Evolutionary conservation across 2,329 filamentous ascomycete species (phyloP).

Genomic region (Aspergillus nomiae): DNA sequence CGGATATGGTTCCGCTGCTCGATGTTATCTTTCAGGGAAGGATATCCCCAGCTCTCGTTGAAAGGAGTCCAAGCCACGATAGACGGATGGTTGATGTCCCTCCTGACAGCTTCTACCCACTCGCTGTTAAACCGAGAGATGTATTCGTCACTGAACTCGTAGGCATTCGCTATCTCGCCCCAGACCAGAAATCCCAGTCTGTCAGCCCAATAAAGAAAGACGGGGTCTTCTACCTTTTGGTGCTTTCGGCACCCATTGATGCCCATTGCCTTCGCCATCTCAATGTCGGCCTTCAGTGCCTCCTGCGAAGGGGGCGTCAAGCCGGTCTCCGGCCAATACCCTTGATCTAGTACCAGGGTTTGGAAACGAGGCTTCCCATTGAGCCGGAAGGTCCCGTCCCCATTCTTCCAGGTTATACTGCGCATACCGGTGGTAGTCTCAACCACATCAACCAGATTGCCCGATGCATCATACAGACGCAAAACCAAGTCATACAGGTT

Average conservation of each 20-base stretch:
- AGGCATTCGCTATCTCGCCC: constrained; percentile 71
- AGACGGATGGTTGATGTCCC: constrained; percentile 67
- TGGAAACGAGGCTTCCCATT: constrained; percentile 70
- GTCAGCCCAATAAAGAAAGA: constrained; percentile 70
- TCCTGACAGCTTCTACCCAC: constrained; percentile 63
- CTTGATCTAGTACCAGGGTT: constrained; percentile 70
- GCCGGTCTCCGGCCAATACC: constrained; percentile 70
- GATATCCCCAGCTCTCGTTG: constrained; percentile 67
- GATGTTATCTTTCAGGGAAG: constrained; percentile 56
- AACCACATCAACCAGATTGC: constrained; percentile 52
- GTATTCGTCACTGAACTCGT: constrained; percentile 62
- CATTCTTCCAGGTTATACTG: constrained; percentile 61
- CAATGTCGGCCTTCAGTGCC: constrained; percentile 66
- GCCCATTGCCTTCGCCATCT: constrained; percentile 64
- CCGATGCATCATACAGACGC: constrained; percentile 48
- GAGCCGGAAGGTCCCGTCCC: constrained; percentile 62
- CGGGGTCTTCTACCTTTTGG: constrained; percentile 63
- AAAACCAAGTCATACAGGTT: constrained; percentile 64
- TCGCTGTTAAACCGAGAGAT: constrained; percentile 63
- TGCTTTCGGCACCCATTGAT: constrained; percentile 74
- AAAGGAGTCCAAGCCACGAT: constrained; percentile 69
- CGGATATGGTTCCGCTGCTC: constrained; percentile 67
- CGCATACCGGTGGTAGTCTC: constrained; percentile 63
- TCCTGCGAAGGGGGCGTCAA: constrained; percentile 66
- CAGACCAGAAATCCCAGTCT: constrained; percentile 66